Percentiles rank a stretch among this genome's conserved stretches.
Evolutionary conservation across 176 grass and related monocot genomes (phyloP).

Genomic region (Musa schizocarpa): DNA sequence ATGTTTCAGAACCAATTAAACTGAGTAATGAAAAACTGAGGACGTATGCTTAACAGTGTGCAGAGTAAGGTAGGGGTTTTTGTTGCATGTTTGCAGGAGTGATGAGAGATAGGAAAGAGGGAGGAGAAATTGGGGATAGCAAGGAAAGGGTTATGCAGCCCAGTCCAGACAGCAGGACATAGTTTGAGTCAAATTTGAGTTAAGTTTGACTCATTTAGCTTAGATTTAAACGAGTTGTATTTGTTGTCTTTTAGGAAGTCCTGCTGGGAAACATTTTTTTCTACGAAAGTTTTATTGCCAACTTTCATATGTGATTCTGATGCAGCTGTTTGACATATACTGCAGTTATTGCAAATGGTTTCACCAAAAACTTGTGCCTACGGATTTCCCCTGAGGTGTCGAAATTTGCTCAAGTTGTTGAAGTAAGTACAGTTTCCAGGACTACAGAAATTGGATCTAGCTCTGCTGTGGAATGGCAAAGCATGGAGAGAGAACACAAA

Average conservation of each 20-base stretch:
- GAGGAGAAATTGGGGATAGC: neutral
- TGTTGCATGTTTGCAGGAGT: neutral
- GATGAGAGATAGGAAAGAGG: neutral
- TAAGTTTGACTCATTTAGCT: neutral
- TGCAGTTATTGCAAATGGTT: constrained; percentile 50
- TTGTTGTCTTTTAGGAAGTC: neutral
- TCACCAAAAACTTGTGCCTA: constrained; percentile 43
- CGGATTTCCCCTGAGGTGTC: constrained; percentile 50
- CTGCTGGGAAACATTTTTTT: neutral
- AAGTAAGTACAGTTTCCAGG: constrained; percentile 21
- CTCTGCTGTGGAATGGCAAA: constrained; percentile 19
- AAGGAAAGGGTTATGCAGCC: neutral
- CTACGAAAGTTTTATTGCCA: neutral
- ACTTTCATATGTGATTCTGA: neutral
- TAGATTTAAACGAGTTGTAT: neutral
- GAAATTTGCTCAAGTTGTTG: constrained; percentile 29
- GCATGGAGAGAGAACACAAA: constrained; percentile 35
- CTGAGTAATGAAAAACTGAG: neutral
- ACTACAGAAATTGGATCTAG: constrained; percentile 33
- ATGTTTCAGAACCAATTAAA: too few relatives aligned
- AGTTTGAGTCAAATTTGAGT: neutral
- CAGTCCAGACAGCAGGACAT: neutral
- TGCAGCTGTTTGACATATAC: neutral
- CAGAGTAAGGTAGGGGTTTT: neutral
- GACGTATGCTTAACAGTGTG: neutral